Evolutionary conservation across 352 stramenopile genomes (phyloP), one percentile per base, ranked within the genome.

Genomic region (Phytophthora meadii): DNA sequence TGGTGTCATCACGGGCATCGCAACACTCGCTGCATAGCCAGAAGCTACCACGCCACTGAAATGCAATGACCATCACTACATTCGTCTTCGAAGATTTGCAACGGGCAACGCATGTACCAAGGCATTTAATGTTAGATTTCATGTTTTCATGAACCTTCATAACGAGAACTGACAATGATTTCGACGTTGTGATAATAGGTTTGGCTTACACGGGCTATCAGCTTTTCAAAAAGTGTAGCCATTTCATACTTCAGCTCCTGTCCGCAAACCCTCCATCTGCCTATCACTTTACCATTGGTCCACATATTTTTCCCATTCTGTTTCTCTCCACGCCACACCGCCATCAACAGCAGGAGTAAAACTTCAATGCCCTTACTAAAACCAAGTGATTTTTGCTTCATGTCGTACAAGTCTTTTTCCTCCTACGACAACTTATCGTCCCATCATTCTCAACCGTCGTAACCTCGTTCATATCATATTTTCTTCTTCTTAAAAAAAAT

Each of bases 1-100:
- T 70, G 17, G 49, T 32, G 54, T 65, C 55, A 70, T 70, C 62
- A 61, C 19, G 9, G 48, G 62, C 17, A 51, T 60, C 42, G 54
- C 55, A 70, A 70, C 25, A 14, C 10, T 34, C 6, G 54, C 61
- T 59, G 22, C 53, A 63, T 54, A 64, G 46, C 40, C 37, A 27
- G 24, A 51, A 47, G n/a, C 30, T 2, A 22, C 22, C n/a, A 42
- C 24, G 25, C n/a, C 27, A n/a, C 2, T 62, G 50, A 68, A 62
- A 62, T 68, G 51, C 60, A 68, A 56, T 50, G 39, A 24, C 15
- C 46, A 52, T 37, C 46, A 25, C 15, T 27, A 10, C 24, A 39
- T 22, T 22, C 22, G 22, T 22, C 22, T 1, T 22, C 2, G 22
- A 22, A 22, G 22, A 22, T 2, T 22, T 22, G 2, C 22, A 22